These are phyloP conservation scores for Akanthomyces dipterigenus DNA, from an alignment of 2,329 filamentous ascomycete species.

Conservation along the genomic window DNA sequence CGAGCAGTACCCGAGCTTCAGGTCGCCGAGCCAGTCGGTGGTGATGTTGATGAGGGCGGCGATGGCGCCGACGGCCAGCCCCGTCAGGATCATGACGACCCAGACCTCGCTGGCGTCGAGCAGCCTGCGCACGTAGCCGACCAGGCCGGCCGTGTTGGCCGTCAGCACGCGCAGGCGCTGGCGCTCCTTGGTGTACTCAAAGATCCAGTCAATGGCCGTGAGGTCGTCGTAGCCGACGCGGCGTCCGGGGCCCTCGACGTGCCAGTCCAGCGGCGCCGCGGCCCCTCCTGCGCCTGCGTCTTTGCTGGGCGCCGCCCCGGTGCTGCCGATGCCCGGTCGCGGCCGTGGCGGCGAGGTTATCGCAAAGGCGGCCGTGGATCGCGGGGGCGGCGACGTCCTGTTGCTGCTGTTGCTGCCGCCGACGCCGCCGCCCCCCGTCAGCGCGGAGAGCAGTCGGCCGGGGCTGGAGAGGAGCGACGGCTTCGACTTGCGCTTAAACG, in stretches of 20 bases:
- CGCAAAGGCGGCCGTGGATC: neutral
- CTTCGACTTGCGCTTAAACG: slow-evolving; percentile 66
- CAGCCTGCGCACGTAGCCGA: slow-evolving; percentile 66
- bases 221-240: slow-evolving; percentile 93
- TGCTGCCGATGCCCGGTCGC: neutral
- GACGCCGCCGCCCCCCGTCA: slow-evolving; percentile 31
- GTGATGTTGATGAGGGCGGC: slow-evolving; percentile 86
- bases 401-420: slow-evolving; percentile 11
- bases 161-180: slow-evolving; percentile 75
- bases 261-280: slow-evolving; percentile 68
- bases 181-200: slow-evolving; percentile 94
- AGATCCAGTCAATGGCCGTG: slow-evolving; percentile 99
- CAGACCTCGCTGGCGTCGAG: slow-evolving; percentile 87
- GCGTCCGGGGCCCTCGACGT: slow-evolving; percentile 78
- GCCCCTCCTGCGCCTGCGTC: slow-evolving; percentile 16
- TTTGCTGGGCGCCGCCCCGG: neutral
- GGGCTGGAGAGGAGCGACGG: slow-evolving; percentile 39
- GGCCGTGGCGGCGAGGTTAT: neutral
- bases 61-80: slow-evolving; percentile 73
- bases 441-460: slow-evolving; percentile 40
- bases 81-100: slow-evolving; percentile 80
- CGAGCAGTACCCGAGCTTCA: slow-evolving; percentile 85
- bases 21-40: slow-evolving; percentile 86
- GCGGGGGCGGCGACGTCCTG: slow-evolving; percentile 15
- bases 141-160: slow-evolving; percentile 59